These are phyloP conservation scores for Colletotrichum echinochloae DNA, from an alignment of 2,329 filamentous ascomycete genomes.

Conservation along the genomic window DNA sequence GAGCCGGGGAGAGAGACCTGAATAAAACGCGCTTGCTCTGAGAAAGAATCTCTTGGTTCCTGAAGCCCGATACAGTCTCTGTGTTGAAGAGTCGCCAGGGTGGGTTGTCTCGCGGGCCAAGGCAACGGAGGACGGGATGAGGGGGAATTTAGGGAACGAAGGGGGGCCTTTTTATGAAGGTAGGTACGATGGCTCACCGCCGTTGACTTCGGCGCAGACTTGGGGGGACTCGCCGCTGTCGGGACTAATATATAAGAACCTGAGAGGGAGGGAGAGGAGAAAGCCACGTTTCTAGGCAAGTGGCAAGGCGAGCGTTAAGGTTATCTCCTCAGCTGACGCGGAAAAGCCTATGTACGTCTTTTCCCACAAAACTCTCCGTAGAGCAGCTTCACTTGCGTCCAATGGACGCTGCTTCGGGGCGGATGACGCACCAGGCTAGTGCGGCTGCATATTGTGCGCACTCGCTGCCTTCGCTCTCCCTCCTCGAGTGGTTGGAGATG, in stretches of 20 bases:
- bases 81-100: slow-evolving; percentile 6
- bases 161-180: slow-evolving; percentile 18
- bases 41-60: background rate
- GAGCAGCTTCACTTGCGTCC: background rate
- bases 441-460: slow-evolving; percentile 1
- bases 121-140: slow-evolving; percentile 12
- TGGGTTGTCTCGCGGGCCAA: slow-evolving; percentile 2
- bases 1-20: background rate
- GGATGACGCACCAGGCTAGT: background rate
- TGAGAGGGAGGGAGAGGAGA: background rate
- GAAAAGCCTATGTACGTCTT: background rate
- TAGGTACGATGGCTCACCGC: slow-evolving; percentile 1
- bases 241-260: background rate
- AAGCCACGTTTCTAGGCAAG: slow-evolving; percentile 16
- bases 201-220: slow-evolving; percentile 33
- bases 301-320: slow-evolving; percentile 3
- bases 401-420: background rate
- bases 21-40: background rate
- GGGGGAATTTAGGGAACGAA: slow-evolving; percentile 6
- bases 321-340: slow-evolving; percentile 13
- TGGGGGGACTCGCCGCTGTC: slow-evolving; percentile 11
- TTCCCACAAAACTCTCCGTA: background rate
- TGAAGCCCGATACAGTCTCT: background rate
- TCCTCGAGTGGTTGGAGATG: slow-evolving; percentile 5
- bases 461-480: background rate